A percentile compares a stretch with the other conserved stretches of the same genome.
Conservation (phyloP, 73 alveolate species). For the Effrenium voratum region DNA sequence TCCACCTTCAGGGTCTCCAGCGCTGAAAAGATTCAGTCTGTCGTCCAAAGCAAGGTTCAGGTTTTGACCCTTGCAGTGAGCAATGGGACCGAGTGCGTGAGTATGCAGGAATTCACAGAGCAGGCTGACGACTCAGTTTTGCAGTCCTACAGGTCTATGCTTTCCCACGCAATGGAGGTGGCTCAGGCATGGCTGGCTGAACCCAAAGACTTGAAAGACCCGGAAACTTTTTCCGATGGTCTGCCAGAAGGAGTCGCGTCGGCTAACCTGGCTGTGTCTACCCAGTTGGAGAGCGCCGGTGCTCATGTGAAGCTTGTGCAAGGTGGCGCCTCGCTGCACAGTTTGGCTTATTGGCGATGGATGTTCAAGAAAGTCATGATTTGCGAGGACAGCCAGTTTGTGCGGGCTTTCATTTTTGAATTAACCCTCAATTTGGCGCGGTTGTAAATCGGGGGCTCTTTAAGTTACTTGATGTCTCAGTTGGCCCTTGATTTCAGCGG, state of each 20-base stretch:
- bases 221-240: background rate
- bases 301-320: background rate
- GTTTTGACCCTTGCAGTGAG: background rate
- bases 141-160: background rate
- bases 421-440: no score
- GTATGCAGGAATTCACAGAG: background rate
- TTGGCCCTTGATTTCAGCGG: background rate
- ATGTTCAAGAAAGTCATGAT: no score
- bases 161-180: background rate
- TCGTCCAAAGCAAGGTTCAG: background rate
- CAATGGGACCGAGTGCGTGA: background rate
- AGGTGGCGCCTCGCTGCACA: background rate
- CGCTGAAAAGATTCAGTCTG: background rate
- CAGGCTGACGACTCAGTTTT: background rate
- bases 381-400: no score
- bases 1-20: background rate
- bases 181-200: background rate
- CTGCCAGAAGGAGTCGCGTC: background rate
- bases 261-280: background rate
- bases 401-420: no score
- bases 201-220: no score
- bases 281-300: background rate
- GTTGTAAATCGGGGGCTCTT: no score
- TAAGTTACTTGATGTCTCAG: background rate
- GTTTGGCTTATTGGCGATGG: no score